Conservation (phyloP, 164 flowering plant genomes). For the Sextonia rubra region DNA sequence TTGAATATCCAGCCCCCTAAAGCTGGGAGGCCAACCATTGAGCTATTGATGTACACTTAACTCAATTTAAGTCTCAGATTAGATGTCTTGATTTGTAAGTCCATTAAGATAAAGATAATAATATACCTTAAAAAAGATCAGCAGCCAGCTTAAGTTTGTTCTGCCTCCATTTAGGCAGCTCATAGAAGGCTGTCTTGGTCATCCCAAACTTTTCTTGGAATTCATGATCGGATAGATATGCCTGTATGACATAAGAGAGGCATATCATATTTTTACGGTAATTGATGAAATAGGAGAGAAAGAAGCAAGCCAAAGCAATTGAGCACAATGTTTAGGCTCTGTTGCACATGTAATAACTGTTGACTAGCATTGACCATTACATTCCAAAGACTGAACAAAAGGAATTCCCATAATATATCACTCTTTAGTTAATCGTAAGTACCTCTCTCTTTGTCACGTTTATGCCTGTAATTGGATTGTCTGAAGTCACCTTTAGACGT, state of each 20-base stretch:
- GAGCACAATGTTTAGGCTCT: too few species aligned
- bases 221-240: slow-evolving; percentile 56
- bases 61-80: too few species aligned
- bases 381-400: too few species aligned
- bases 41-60: neutral
- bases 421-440: neutral
- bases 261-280: neutral
- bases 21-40: neutral
- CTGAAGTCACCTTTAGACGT: slow-evolving; percentile 39
- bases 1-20: neutral
- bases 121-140: slow-evolving; percentile 42
- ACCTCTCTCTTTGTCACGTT: slow-evolving; percentile 79
- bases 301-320: too few species aligned
- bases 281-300: too few species aligned
- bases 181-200: slow-evolving; percentile 49
- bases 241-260: slow-evolving; percentile 26
- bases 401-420: neutral
- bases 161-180: slow-evolving; percentile 71
- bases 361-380: too few species aligned
- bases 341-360: too few species aligned
- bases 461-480: slow-evolving; percentile 42
- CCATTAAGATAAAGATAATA: neutral
- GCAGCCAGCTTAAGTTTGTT: slow-evolving; percentile 59
- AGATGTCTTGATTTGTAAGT: neutral
- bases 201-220: slow-evolving; percentile 61